Base-by-base conservation (phyloP, 192 early-diverging fungal species). In the Umbelopsis sp. region DNA sequence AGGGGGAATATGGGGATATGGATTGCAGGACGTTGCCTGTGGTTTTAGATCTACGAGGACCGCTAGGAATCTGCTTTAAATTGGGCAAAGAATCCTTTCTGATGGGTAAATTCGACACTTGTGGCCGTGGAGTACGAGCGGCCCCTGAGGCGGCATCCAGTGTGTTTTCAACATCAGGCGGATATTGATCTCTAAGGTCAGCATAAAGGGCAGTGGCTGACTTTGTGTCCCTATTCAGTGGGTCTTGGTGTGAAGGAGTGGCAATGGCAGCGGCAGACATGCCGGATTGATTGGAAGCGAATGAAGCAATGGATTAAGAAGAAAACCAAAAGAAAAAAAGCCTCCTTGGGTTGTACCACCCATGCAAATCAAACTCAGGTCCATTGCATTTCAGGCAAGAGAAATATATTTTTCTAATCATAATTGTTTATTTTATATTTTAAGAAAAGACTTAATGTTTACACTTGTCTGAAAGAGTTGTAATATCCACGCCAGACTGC, bases 401-500 rank as follows among this genome's bases (percentile, higher is more conserved):
- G 12, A 13, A 20, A 52, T 52, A 25, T 25, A 25, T 52, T 52
- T 50, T 52, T 52, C 10, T 25, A 12, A 22, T 52, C 25, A 25
- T 0, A 25, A 25, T 2, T 30, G 27, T 30, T 30, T 30, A 13
- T 22, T 52, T 52, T 21, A 18, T 23, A 15, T 67, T 67, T 67
- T 30, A 3, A 30, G 3, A 30, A 30, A 37, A 64, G 30, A 41
- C 18, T 41, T 30, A 16, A 1, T 46, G n/a, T n/a, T 44, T 69
- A 58, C n/a, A 70, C 16, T 66, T 45, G 30, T 49, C 48, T 37
- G 27, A 46, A 66, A 45, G 61, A 37, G 46, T 64, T 46, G 30
- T 58, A 58, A 48, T 75, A 75, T 41, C 74, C 67, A 64, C 74
- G 47, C 78, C 78, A 80, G 11, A 46, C 70, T n/a, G 64, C 20